A percentile compares a stretch with the other conserved stretches of the same genome.
phyloP scores from a whole-genome alignment of 768 basidiomycete genomes.

The Kwoniella bestiolae region DNA sequence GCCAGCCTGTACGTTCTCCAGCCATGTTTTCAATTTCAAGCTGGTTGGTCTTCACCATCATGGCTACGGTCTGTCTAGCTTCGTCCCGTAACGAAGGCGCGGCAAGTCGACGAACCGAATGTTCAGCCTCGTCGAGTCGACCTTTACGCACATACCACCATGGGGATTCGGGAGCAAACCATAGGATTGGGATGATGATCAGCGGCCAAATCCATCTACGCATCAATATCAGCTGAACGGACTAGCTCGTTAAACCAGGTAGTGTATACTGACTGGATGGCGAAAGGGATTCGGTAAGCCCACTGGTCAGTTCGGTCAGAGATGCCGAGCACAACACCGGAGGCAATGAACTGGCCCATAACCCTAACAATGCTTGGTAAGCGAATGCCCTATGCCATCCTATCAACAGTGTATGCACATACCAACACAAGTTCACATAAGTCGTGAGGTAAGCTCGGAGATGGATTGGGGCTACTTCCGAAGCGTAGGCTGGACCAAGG shows the following conservation, averaged over 20 bases:
- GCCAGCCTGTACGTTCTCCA: conserved; percentile 44
- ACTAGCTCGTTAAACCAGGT: neutral
- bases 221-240: neutral
- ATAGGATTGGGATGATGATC: conserved; percentile 35
- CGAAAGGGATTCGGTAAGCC: conserved; percentile 40
- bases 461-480: conserved; percentile 43
- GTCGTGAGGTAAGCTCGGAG: conserved; percentile 49
- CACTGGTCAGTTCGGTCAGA: conserved; percentile 30
- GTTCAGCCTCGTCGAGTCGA: conserved; percentile 37
- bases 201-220: conserved; percentile 37
- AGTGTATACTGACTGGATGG: conserved; percentile 29
- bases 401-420: conserved; percentile 35
- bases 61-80: conserved; percentile 48
- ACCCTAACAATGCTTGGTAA: neutral
- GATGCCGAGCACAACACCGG: conserved; percentile 43
- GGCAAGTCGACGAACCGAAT: conserved; percentile 21
- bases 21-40: conserved; percentile 48
- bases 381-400: too few relatives aligned
- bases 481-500: conserved; percentile 44
- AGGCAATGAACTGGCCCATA: conserved; percentile 29
- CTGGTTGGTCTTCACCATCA: conserved; percentile 57
- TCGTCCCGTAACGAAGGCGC: conserved; percentile 37
- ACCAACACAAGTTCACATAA: conserved; percentile 53
- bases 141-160: conserved; percentile 51
- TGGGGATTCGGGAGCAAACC: conserved; percentile 42